Conservation (phyloP, 2,329 filamentous ascomycete genomes). For the Cadophora luteo-olivacea region DNA sequence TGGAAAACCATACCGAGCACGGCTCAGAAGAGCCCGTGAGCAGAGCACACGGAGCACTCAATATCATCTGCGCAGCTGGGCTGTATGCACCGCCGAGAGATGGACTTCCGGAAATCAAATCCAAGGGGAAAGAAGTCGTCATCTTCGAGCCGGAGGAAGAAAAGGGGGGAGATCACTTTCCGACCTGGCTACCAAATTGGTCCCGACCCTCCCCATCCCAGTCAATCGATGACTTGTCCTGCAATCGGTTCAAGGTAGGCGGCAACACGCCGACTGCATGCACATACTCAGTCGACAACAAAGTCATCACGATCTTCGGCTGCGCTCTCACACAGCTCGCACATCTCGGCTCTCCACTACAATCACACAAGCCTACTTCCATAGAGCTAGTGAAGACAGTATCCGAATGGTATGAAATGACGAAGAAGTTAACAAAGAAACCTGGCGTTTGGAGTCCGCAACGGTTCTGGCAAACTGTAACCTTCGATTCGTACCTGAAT, state of each 20-base stretch:
- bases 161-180: neutral
- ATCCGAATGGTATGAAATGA: neutral
- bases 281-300: neutral
- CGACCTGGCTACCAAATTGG: neutral
- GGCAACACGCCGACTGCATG: neutral
- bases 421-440: neutral
- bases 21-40: neutral
- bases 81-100: neutral
- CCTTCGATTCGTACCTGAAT: neutral
- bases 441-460: neutral
- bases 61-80: neutral
- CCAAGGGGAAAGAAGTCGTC: neutral
- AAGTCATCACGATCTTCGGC: neutral
- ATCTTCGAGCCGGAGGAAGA: neutral
- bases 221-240: neutral
- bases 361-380: neutral
- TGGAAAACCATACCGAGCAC: neutral
- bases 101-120: neutral
- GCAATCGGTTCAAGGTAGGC: neutral
- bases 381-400: neutral
- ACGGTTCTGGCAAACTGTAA: neutral
- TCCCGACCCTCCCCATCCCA: neutral
- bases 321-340: neutral
- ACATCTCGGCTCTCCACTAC: neutral
- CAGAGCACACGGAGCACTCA: neutral